Base-by-base conservation (phyloP, 805 yeast genomes). In the Wickerhamomyces queroliae region DNA sequence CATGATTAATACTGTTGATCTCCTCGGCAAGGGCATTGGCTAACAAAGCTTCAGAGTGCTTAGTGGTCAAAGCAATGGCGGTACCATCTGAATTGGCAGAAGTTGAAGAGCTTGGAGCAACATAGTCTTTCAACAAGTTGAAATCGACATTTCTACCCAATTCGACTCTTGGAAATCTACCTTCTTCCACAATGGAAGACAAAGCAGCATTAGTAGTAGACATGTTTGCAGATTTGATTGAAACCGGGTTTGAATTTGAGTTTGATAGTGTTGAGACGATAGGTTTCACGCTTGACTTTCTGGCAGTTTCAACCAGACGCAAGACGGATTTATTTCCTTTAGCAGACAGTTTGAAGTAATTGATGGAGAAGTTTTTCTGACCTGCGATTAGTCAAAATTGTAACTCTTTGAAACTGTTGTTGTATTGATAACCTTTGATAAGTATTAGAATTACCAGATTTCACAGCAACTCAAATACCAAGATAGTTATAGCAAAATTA, bases 1-100 rank as follows among this genome's bases (percentile, higher is more conserved):
- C 79, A 41, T 65, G 67, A 56, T 83, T 78, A 44, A 83, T 66
- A 2, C 52, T 44, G 6, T 58, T 49, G 34, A 77, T 62, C 36
- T 69, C 70, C 10, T 53, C 40, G 23, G 57, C 42, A 40, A 78
- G 53, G 2, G 78, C 72, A 2, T 61, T 40, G 8, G 63, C 63
- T 34, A 76, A 63, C 40, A 58, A 41, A 25, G 42, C 44, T 40
- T 63, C 61, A 12, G 69, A 55, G 27, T 48, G 56, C 11, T 38
- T 42, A 35, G 66, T 64, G 21, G 62, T 62, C 15, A 58, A 38
- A 13, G 33, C 10, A 19, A 30, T n/a, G 21, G 44, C 31, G 17
- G 47, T 33, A 22, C 18, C 15, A 25, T 21, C 36, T 16, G 28
- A 8, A 4, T 19, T 16, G 1, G n/a, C 15, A 18, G 33, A 2